Percentiles rank a stretch among this genome's conserved stretches.
Conservation (phyloP, 116 monocot genomes). For the Phalaenopsis hybrid region DNA sequence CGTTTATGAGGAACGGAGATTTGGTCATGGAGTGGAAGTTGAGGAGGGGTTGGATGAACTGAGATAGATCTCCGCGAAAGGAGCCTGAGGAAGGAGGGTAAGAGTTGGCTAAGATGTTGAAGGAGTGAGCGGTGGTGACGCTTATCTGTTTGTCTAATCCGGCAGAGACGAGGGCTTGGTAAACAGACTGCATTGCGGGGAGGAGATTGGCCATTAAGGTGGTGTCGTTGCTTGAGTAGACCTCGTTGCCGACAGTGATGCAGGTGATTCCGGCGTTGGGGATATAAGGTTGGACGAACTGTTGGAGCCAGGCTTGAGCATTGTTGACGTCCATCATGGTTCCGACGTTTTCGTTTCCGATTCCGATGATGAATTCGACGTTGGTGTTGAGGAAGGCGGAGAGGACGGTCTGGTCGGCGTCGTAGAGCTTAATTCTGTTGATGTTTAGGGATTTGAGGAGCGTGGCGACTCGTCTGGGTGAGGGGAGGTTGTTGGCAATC, state of each 20-base stretch:
- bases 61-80: conserved; percentile 5
- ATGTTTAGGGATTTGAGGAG: conserved; percentile 23
- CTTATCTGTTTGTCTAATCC: conserved; percentile 25
- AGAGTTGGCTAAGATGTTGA: conserved; percentile 14
- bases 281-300: conserved; percentile 16
- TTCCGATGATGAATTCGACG: conserved; percentile 24
- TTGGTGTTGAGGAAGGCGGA: conserved; percentile 19
- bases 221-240: conserved; percentile 20
- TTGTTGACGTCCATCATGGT: conserved; percentile 14
- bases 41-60: conserved; percentile 20
- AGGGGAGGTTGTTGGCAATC: conserved; percentile 25
- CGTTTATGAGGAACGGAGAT: conserved; percentile 23
- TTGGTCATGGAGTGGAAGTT: conserved; percentile 21
- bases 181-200: conserved; percentile 21
- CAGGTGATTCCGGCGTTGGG: conserved; percentile 11
- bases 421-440: conserved; percentile 24
- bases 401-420: conserved; percentile 21
- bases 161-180: conserved; percentile 19
- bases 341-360: conserved; percentile 17
- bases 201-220: conserved; percentile 17
- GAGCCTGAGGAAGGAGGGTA: conserved; percentile 20
- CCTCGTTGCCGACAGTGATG: conserved; percentile 23
- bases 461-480: conserved; percentile 10
- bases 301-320: conserved; percentile 22
- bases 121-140: conserved; percentile 20